Base-by-base conservation (phyloP, 2,329 filamentous ascomycete species). In the Sclerotiophoma versabilis region DNA sequence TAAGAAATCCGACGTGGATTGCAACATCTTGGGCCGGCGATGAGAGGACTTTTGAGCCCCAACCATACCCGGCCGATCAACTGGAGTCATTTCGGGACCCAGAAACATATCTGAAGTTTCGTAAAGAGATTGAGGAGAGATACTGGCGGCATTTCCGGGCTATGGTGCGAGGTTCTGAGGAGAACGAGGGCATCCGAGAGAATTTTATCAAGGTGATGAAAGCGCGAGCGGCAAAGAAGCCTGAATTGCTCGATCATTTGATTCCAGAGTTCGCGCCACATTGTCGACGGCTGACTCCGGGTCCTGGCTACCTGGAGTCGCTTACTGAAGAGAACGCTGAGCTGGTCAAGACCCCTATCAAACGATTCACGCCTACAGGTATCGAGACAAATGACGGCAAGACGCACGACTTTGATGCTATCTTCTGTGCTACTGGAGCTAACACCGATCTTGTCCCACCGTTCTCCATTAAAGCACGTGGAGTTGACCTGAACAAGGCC, bases 391-490 rank as follows among this genome's bases (percentile, higher is more conserved):
- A 58, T 2, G 75, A 80, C 44, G 77, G 77, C 4, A 65, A 59
- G 32, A 57, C 60, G 11, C 69, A 69, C n/a, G 69, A 76, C 0
- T 71, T 78, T 23, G 77, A 80, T 54, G 72, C 77, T 2, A 72
- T 80, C 14, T 63, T 91, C 60, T 90, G 87, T 63, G 84, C 87
- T 1, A 91, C 88, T 0, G 88, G 88, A 1, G 85, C 86, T 8
- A 87, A 88, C 59, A 79, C 69, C 2, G 63, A 71, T 29, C 66
- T 73, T 30, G 70, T 69, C 2, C 86, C 86, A 0, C 81, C 81
- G 0, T 90, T 90, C 59, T 77, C 84, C 0, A 83, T 91, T 58
- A 76, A 78, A 20, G 82, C 84, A 1, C 72, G 80, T 41, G 84
- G 82, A 2, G 70, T 79, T 8, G 80, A 87, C 50, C 75, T 90